Conservation (phyloP, 495 filamentous ascomycete genomes). For the Tetracladium setigerum region DNA sequence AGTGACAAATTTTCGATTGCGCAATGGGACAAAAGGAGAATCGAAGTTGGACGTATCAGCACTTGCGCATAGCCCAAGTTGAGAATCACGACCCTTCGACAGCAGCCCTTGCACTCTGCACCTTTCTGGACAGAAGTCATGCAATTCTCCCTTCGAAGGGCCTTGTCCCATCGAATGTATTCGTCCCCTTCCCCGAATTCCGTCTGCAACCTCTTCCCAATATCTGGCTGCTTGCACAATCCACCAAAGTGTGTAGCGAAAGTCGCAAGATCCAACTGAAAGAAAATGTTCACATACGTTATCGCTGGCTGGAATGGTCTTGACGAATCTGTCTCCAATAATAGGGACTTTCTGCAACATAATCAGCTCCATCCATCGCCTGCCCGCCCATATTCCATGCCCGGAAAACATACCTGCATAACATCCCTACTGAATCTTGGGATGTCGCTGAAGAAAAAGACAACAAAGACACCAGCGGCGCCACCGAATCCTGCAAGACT, state of each 20-base stretch:
- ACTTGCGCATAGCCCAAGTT: background rate
- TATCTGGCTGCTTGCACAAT: background rate
- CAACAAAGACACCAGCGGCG: slow-evolving; percentile 51
- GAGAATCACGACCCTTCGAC: background rate
- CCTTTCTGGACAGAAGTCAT: no score
- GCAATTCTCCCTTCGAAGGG: no score
- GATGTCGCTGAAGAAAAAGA: slow-evolving; percentile 66
- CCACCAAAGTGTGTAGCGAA: background rate
- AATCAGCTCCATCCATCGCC: slow-evolving; percentile 6
- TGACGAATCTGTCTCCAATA: slow-evolving; percentile 49
- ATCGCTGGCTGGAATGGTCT: slow-evolving; percentile 55
- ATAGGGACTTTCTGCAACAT: slow-evolving; percentile 43
- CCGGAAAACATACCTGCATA: slow-evolving; percentile 25
- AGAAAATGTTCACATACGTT: slow-evolving; percentile 29
- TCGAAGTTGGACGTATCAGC: background rate
- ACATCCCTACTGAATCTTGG: slow-evolving; percentile 63
- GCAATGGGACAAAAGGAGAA: background rate
- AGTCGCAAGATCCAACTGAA: background rate
- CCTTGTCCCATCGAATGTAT: no score
- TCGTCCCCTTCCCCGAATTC: background rate
- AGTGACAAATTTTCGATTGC: background rate
- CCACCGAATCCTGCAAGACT: slow-evolving; percentile 52
- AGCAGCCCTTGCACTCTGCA: no score
- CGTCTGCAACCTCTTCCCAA: background rate
- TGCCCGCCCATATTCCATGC: background rate